These are phyloP conservation scores for Suillus alpinus DNA, from an alignment of 768 basidiomycete species.

Conservation along the genomic window DNA sequence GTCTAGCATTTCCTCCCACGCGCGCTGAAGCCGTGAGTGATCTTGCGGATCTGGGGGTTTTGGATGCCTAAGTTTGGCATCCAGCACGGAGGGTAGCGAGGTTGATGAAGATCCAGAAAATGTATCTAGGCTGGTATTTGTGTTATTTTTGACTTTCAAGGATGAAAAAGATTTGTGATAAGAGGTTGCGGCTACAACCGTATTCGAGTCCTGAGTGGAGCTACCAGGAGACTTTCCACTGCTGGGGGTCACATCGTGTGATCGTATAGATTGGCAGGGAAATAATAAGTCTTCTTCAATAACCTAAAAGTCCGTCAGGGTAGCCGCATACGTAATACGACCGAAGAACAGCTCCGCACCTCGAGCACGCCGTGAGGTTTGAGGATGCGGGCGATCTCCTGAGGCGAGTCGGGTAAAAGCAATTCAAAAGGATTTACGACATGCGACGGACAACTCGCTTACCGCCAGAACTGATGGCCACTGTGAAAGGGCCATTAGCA, in stretches of 20 bases:
- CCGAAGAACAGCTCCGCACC: slow-evolving; percentile 36
- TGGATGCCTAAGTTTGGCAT: slow-evolving; percentile 8
- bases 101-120: slow-evolving; percentile 17
- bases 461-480: slow-evolving; percentile 71
- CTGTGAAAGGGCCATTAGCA: slow-evolving; percentile 30
- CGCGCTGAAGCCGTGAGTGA: slow-evolving; percentile 55
- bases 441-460: slow-evolving; percentile 16
- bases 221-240: slow-evolving; percentile 17
- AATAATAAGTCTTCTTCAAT: slow-evolving; percentile 76
- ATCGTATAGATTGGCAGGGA: slow-evolving; percentile 39
- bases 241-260: slow-evolving; percentile 3
- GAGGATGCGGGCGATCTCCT: slow-evolving; percentile 71
- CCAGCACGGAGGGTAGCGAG: slow-evolving; percentile 19
- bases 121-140: slow-evolving; percentile 9
- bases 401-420: slow-evolving; percentile 6
- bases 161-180: slow-evolving; percentile 25
- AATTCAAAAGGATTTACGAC: slow-evolving; percentile 15
- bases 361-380: slow-evolving; percentile 61
- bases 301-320: slow-evolving; percentile 39
- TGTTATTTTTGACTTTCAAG: slow-evolving; percentile 10
- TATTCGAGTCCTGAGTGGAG: slow-evolving; percentile 28
- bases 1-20: slow-evolving; percentile 69
- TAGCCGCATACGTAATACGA: slow-evolving; percentile 7
- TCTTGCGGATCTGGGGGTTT: slow-evolving; percentile 49
- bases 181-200: slow-evolving; percentile 17